phyloP scores from a whole-genome alignment of 768 basidiomycete species.

The Tulasnella sp. region DNA sequence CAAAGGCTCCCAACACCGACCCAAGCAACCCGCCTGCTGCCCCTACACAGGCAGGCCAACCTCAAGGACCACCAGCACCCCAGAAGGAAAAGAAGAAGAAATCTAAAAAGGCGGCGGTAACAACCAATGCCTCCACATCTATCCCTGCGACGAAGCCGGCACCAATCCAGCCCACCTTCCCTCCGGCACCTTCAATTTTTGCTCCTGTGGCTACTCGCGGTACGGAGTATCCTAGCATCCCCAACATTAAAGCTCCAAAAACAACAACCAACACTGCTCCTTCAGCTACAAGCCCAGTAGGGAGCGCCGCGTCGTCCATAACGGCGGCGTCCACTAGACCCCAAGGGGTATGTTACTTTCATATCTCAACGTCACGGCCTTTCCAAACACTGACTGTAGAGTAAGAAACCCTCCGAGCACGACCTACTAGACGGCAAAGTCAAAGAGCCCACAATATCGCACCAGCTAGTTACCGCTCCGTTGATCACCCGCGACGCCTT shows the following conservation, averaged over 20 bases:
- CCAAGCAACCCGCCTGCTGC: background rate
- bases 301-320: background rate
- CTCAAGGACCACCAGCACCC: background rate
- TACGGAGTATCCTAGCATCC: background rate
- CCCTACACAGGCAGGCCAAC: background rate
- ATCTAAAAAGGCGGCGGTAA: background rate
- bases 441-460: background rate
- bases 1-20: background rate
- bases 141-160: background rate
- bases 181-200: background rate
- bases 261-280: background rate
- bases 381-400: background rate
- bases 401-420: background rate
- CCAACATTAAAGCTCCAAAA: background rate
- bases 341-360: background rate
- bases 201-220: background rate
- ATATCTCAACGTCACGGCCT: background rate
- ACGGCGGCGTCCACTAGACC: background rate
- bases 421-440: background rate
- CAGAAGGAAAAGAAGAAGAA: conserved; percentile 12
- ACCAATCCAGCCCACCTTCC: background rate
- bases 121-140: background rate
- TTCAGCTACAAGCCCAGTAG: background rate
- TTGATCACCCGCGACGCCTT: conserved; percentile 32
- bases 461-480: conserved; percentile 29